Evolutionary conservation across 495 filamentous ascomycete genomes (phyloP), one percentile per base, ranked within the genome.

Genomic region (Aspergillus diversus): DNA sequence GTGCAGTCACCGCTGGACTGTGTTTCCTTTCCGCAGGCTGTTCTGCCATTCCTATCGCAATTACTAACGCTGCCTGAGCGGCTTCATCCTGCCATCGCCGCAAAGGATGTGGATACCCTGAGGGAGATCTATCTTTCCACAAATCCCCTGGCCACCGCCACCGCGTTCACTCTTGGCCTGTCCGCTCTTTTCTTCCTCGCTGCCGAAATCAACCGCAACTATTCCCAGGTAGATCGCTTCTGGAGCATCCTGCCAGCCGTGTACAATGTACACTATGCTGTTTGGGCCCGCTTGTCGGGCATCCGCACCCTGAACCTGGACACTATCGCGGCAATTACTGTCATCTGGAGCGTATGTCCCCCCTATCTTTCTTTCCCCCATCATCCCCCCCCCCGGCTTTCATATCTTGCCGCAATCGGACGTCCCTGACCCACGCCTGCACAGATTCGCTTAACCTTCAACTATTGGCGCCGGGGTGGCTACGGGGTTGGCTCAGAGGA

Each of bases 391-490:
- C 21, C 12, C 48, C 37, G 16, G n/a, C 53, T 43, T 48, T 0
- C 15, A 37, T 15, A 27, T 31, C 21, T 27, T 27, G 21, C 21
- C 21, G 8, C 16, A 21, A 50, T 50, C 7, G 9, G 15, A n/a
- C 11, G 5, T 7, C 7, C 48, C 56, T 58, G 43, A 65, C 31
- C 21, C 47, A 27, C 27, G 33, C 11, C 33, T 48, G 12, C 27
- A 8, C 69, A 91, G 88, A 61, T 80, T 55, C 90, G 96, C 43
- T 79, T 99, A 70, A 96, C 95, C 3, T 97, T 83, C 84, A 99
- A 99, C 77, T 99, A 97, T 75, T 97, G 90, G 90, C 90, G 96
- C 55, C 96, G 91, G 75, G 96, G 96, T 17, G 96, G 96, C 16
- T 99, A 98, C 73, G 75, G 79, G 31, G 81, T 92, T 61, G 94